A percentile compares a stretch with the other conserved stretches of the same genome.
phyloP scores from a whole-genome alignment of 495 filamentous ascomycete genomes.

The Astrothelium subdiscretum region DNA sequence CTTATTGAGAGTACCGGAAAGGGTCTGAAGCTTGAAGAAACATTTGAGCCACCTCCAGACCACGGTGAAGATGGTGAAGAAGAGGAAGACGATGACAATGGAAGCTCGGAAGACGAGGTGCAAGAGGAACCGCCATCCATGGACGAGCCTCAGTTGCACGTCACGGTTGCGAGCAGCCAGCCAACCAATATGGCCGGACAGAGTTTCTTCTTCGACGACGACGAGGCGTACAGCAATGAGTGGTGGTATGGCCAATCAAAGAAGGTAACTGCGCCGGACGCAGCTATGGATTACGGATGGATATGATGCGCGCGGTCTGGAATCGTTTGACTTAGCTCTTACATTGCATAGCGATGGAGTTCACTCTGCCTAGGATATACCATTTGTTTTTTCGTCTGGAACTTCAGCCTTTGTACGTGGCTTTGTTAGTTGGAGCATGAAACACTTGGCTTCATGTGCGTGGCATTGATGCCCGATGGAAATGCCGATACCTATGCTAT shows the following conservation, averaged over 20 bases:
- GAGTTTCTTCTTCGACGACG: slow-evolving; percentile 26
- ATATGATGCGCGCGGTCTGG: slow-evolving; percentile 5
- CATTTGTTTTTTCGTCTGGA: background rate
- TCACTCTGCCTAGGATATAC: slow-evolving; percentile 1
- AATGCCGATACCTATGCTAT: too few relatives aligned
- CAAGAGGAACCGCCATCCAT: slow-evolving; percentile 17
- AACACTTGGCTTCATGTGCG: too few relatives aligned
- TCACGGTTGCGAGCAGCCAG: slow-evolving; percentile 24
- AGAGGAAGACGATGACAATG: slow-evolving; percentile 32
- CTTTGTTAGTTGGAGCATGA: too few relatives aligned
- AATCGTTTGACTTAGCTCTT: background rate
- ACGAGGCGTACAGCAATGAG: slow-evolving; percentile 20
- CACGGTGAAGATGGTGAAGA: slow-evolving; percentile 44
- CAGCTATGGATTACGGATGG: slow-evolving; percentile 22
- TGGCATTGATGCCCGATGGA: too few relatives aligned
- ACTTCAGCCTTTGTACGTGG: background rate
- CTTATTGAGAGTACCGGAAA: slow-evolving; percentile 40
- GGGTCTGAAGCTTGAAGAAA: slow-evolving; percentile 73
- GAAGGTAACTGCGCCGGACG: slow-evolving; percentile 21
- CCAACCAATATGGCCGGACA: slow-evolving; percentile 19
- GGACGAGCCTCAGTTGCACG: slow-evolving; percentile 18
- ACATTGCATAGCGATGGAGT: slow-evolving; percentile 16
- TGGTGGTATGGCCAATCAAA: slow-evolving; percentile 21
- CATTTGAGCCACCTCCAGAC: slow-evolving; percentile 56
- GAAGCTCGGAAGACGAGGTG: slow-evolving; percentile 31